phyloP scores from a whole-genome alignment of 306 rosid genomes.

The Carpinus fangiana region DNA sequence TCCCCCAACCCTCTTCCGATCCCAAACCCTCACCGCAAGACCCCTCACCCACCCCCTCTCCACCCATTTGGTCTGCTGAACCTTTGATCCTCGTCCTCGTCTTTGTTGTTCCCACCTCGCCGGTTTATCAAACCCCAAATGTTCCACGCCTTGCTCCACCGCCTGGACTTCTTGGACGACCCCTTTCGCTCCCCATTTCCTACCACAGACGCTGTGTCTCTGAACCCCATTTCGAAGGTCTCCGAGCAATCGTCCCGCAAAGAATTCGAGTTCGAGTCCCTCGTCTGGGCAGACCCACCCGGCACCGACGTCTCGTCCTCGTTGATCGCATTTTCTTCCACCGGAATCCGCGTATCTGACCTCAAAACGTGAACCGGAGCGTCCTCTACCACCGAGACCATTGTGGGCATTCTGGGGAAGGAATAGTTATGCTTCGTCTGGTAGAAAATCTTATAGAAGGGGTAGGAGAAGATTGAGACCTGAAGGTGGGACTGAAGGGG shows the following conservation, averaged over 20 bases:
- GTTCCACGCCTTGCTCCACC: slow-evolving; percentile 91
- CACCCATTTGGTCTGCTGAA: too few relatives aligned
- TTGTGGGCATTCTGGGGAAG: slow-evolving; percentile 75
- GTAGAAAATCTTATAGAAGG: slow-evolving; percentile 45
- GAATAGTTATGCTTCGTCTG: slow-evolving; percentile 2
- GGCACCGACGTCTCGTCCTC: slow-evolving; percentile 57
- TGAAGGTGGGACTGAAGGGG: slow-evolving; percentile 30
- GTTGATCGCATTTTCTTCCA: slow-evolving; percentile 58
- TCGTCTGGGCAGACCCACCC: slow-evolving; percentile 82
- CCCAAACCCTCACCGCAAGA: slow-evolving; percentile 15
- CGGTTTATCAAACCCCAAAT: slow-evolving; percentile 83
- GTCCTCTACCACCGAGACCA: slow-evolving; percentile 92
- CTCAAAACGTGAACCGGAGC: slow-evolving; percentile 75
- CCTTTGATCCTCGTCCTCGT: slow-evolving; percentile 36
- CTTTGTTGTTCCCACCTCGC: slow-evolving; percentile 72
- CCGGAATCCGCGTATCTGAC: slow-evolving; percentile 64
- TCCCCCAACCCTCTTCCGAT: slow-evolving; percentile 35
- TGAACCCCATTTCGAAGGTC: slow-evolving; percentile 55
- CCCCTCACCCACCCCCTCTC: slow-evolving; percentile 24
- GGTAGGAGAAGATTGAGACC: slow-evolving; percentile 36
- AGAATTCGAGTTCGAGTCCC: slow-evolving; percentile 72
- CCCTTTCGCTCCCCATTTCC: slow-evolving; percentile 65
- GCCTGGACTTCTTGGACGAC: slow-evolving; percentile 59
- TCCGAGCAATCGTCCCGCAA: slow-evolving; percentile 79
- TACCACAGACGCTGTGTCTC: slow-evolving; percentile 50